phyloP scores from a whole-genome alignment of 176 grass and related monocot genomes.

The Musa itinerans region DNA sequence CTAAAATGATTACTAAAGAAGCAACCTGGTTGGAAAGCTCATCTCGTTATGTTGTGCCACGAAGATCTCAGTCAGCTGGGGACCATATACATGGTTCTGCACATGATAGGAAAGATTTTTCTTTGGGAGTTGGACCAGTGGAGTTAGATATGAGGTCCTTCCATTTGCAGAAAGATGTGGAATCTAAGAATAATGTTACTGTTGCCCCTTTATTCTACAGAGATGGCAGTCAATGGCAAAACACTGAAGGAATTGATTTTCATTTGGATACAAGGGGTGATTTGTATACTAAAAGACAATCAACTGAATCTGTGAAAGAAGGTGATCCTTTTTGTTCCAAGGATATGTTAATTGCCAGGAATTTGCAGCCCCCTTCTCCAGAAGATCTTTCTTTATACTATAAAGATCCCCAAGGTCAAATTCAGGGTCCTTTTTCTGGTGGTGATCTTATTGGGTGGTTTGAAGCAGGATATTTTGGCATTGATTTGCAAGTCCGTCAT shows the following conservation, averaged over 20 bases:
- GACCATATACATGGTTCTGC: conserved; percentile 36
- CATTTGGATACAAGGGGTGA: conserved; percentile 18
- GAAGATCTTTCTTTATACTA: conserved; percentile 85
- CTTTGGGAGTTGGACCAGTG: not conserved
- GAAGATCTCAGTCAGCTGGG: conserved; percentile 49
- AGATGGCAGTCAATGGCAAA: conserved; percentile 9
- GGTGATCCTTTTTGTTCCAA: conserved; percentile 26
- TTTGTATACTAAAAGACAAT: conserved; percentile 32
- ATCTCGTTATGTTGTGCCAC: conserved; percentile 52
- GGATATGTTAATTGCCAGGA: conserved; percentile 8
- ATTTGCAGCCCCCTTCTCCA: conserved; percentile 51
- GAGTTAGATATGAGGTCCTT: not conserved
- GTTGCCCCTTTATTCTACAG: conserved; percentile 11
- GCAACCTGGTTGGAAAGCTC: conserved; percentile 23
- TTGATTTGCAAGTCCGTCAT: conserved; percentile 76
- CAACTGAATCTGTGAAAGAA: conserved; percentile 37
- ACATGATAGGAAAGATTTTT: conserved; percentile 6
- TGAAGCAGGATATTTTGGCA: conserved; percentile 92
- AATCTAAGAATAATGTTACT: not conserved
- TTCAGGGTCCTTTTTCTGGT: conserved; percentile 97
- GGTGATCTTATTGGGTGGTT: conserved; percentile 91
- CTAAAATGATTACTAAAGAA: conserved; percentile 35
- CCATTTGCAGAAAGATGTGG: conserved; percentile 10
- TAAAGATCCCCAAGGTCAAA: conserved; percentile 89
- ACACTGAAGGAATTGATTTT: conserved; percentile 2